Percentiles rank a stretch among this genome's conserved stretches.
Evolutionary conservation across 164 flowering plant species (phyloP).

Genomic region (Vitis rupestris): DNA sequence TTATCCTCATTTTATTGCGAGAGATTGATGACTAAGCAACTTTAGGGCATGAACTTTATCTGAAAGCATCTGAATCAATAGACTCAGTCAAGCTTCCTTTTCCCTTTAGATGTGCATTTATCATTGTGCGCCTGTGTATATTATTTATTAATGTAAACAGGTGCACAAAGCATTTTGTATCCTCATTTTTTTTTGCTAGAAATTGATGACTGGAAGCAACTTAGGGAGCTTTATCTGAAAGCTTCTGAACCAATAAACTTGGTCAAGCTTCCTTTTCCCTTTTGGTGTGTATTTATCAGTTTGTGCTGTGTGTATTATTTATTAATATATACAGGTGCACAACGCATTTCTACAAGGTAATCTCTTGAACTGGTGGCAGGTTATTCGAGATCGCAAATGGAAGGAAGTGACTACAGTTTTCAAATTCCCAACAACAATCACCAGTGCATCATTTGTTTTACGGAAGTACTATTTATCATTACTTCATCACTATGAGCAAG

Average conservation of each 20-base stretch:
- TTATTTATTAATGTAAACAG: too few relatives aligned
- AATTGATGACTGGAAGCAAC: too few relatives aligned
- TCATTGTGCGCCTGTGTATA: too few relatives aligned
- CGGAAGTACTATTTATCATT: slow-evolving; percentile 70
- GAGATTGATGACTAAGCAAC: not conserved
- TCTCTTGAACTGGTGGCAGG: slow-evolving; percentile 36
- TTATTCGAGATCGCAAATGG: slow-evolving; percentile 76
- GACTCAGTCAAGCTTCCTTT: not conserved
- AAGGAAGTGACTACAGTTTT: slow-evolving; percentile 64
- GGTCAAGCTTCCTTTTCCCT: not conserved
- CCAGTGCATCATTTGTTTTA: slow-evolving; percentile 72
- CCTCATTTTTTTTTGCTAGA: too few relatives aligned
- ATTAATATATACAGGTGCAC: not conserved
- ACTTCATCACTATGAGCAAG: slow-evolving; percentile 83
- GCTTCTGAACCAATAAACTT: too few relatives aligned
- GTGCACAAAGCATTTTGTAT: too few relatives aligned
- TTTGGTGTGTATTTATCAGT: not conserved
- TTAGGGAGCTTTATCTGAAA: too few relatives aligned
- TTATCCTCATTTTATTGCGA: not conserved
- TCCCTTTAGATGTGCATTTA: too few relatives aligned
- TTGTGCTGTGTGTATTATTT: not conserved
- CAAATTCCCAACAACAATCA: slow-evolving; percentile 62
- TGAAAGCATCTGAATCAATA: not conserved
- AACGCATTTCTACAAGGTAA: not conserved
- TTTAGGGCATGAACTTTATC: not conserved